Evolutionary conservation across 2,329 filamentous ascomycete genomes (phyloP), one percentile per base, ranked within the genome.

Genomic region (Aureobasidium musti): DNA sequence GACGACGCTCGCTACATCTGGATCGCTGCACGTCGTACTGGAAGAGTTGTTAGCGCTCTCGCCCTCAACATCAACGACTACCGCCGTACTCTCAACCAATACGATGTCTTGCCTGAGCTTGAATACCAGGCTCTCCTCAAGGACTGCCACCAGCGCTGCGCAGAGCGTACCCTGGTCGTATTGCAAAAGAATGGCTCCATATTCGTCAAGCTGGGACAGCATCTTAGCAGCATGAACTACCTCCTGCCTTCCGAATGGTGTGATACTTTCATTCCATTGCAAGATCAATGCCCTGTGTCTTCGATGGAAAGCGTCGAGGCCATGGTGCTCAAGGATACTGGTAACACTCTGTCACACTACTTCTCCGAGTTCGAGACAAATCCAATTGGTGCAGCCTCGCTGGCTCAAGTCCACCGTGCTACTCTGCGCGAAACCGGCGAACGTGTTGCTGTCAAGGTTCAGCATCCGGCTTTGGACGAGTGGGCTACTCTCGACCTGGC

Each of bases 111-210:
- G 23, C 84, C 91, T 68, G 82, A 84, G 45, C 83, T 86, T 63
- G 84, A 86, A 59, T 86, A 87, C 74, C 81, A 85, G n/a, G 82
- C 79, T n/a, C 78, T 89, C 43, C 81, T 99, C 63, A 90, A 87
- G 71, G 88, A 88, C 69, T 98, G 95, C 75, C 95, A 99, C 78
- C 90, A 96, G 76, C 86, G 95, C 77, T 99, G 95, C 79, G 95
- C 95, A 35, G 86, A 92, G 73, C 87, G 95, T 69, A 97, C 95
- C 0, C 81, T 98, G 49, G 85, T 84, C 67, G 93, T 96, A 1
- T 81, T 98, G 70, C 95, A 99, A 82, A 92, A 91, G 82, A 98
- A 97, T 77, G 95, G 96, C 30, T 96, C 94, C 33, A 97, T 99
- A 70, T 99, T 98, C 73, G 98, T 99, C 77, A 99, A 99, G 79